Base-by-base conservation (phyloP, 148 eudicot genomes). In the Amaranthus cruentus region DNA sequence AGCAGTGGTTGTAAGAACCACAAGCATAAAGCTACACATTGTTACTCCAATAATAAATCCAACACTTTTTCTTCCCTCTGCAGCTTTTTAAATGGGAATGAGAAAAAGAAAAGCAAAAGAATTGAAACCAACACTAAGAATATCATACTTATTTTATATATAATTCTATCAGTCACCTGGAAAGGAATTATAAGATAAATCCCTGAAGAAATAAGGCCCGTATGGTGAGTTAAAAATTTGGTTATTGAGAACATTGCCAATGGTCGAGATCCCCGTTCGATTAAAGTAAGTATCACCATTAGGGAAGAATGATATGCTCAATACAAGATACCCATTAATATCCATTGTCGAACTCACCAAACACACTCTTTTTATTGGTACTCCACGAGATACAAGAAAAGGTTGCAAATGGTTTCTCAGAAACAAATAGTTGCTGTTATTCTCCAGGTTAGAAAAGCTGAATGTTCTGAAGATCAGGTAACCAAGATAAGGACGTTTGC, bases 401-500 rank as follows among this genome's bases (percentile, higher is more conserved):
- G 80, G 77, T 66, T 82, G 87, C 76, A 91, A 60, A 72, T 78
- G 38, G 43, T 65, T 82, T 42, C 14, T 56, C 11, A 91, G 85
- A 80, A 77, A 66, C 56, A n/a, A 62, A 66, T 72, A 81, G 72
- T 86, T 82, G 44, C 73, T 74, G 38, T 78, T 64, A 59, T 87
- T 85, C 21, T 62, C 80, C 75, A 87, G 80, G 71, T 91, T 76
- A 46, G 93, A 82, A 81, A 89, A 89, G 83, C 81, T 82, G 66
- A 73, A 76, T 47, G 91, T 81, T 66, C 82, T 77, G 82, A 87
- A 91, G 65, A 77, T 62, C 55, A 91, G 77, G 67, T 55, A 83
- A 53, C 97, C 97, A 9, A 75, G 82, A 81, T 89, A 86, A 14
- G 93, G 90, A 52, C 86, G 85, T 71, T 28, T 74, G 73, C 97